These are phyloP conservation scores for Ophiostoma tasmaniense DNA, from an alignment of 2,329 filamentous ascomycete genomes.

Conservation along the genomic window DNA sequence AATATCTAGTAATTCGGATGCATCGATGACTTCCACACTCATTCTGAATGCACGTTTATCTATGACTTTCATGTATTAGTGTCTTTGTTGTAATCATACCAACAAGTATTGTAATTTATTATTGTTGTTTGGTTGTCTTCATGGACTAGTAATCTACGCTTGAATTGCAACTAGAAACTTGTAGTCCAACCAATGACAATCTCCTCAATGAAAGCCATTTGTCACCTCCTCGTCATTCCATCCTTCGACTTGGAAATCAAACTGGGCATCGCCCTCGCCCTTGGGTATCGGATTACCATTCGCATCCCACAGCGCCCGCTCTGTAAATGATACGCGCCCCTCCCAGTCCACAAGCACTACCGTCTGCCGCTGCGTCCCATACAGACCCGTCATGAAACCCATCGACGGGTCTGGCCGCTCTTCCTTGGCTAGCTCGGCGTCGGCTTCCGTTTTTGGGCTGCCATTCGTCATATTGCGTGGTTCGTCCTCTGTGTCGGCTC, in stretches of 20 bases:
- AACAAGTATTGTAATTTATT: too few relatives aligned
- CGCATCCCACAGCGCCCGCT: conserved; percentile 52
- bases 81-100: too few relatives aligned
- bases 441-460: conserved; percentile 21
- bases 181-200: too few relatives aligned
- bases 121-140: too few relatives aligned
- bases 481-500: conserved; percentile 27
- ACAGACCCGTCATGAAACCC: conserved; percentile 50
- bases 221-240: conserved; percentile 32
- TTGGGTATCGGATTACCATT: conserved; percentile 46
- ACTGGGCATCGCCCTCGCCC: conserved; percentile 47
- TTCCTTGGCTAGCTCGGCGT: conserved; percentile 30
- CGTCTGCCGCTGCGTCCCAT: conserved; percentile 58
- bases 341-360: conserved; percentile 55
- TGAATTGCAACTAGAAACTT: too few relatives aligned
- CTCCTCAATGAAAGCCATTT: not conserved
- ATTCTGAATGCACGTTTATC: too few relatives aligned
- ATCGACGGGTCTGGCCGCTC: conserved; percentile 29
- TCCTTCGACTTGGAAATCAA: conserved; percentile 48
- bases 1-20: too few relatives aligned
- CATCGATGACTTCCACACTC: too few relatives aligned
- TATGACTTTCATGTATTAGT: too few relatives aligned
- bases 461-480: not conserved
- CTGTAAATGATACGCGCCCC: conserved; percentile 50
- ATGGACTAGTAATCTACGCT: too few relatives aligned